Percentiles rank a stretch among this genome's conserved stretches.
These are phyloP conservation scores for Phytophthora niederhauseri DNA, from an alignment of 352 stramenopile genomes.

Conservation along the genomic window DNA sequence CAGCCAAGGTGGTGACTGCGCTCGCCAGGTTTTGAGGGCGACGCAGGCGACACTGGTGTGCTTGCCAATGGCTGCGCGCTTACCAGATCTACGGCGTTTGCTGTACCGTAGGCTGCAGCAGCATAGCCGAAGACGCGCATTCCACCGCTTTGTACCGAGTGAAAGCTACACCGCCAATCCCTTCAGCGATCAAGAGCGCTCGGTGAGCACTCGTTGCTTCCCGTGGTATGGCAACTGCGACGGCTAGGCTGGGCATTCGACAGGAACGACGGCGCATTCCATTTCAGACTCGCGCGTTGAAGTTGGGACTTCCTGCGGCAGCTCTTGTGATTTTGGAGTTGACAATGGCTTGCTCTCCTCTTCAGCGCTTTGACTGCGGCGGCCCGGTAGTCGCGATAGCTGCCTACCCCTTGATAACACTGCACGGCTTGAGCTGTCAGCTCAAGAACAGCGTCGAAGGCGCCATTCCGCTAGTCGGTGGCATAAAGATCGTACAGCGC, in stretches of 20 bases:
- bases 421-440: background rate
- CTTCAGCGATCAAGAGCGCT: background rate
- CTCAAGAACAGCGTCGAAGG: slow-evolving; percentile 3
- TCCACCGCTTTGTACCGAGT: too few relatives aligned
- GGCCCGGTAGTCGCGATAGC: background rate
- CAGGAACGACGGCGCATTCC: background rate
- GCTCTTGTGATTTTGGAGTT: background rate
- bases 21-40: background rate
- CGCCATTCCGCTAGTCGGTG: slow-evolving; percentile 16
- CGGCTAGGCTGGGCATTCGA: background rate
- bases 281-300: background rate
- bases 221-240: background rate
- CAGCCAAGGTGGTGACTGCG: background rate
- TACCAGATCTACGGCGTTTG: too few relatives aligned
- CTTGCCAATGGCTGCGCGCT: background rate
- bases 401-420: background rate
- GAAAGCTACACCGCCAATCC: background rate
- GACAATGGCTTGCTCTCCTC: background rate
- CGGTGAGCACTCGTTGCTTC: background rate
- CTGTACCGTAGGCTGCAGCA: too few relatives aligned
- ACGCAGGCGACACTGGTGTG: background rate
- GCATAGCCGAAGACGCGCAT: too few relatives aligned
- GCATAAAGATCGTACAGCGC: slow-evolving; percentile 5
- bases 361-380: background rate
- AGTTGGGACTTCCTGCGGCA: background rate